A percentile compares a stretch with the other conserved stretches of the same genome.
These are phyloP conservation scores for Coemansia brasiliensis DNA, from an alignment of 192 early-diverging fungal species.

Conservation along the genomic window DNA sequence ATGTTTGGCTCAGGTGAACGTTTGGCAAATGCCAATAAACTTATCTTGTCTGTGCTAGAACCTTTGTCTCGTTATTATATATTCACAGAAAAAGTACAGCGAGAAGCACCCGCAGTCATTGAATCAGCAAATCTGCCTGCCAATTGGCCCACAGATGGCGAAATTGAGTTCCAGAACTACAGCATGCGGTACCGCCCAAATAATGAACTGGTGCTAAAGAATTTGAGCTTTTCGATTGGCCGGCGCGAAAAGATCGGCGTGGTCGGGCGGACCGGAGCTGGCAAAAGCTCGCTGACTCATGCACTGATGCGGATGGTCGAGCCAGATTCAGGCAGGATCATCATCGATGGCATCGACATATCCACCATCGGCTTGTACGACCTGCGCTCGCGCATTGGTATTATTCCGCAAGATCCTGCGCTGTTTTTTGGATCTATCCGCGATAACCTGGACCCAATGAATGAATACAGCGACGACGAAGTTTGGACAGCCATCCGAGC, in stretches of 20 bases:
- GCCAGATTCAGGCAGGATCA: slow-evolving; percentile 51
- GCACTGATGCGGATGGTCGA: slow-evolving; percentile 70
- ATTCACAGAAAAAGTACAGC: not conserved
- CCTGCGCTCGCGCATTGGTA: slow-evolving; percentile 60
- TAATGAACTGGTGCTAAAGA: slow-evolving; percentile 6
- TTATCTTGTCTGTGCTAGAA: not conserved
- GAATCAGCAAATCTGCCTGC: slow-evolving; percentile 51
- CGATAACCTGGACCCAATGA: slow-evolving; percentile 70
- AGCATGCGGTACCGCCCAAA: slow-evolving; percentile 18
- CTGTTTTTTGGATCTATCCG: slow-evolving; percentile 68
- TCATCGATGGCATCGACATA: slow-evolving; percentile 65
- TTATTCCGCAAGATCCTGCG: slow-evolving; percentile 72
- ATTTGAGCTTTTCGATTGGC: slow-evolving; percentile 58
- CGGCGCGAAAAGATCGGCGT: slow-evolving; percentile 73
- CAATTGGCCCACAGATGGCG: slow-evolving; percentile 66
- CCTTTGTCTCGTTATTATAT: not conserved
- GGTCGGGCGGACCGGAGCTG: slow-evolving; percentile 83
- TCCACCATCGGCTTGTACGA: slow-evolving; percentile 57
- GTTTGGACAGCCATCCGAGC: slow-evolving; percentile 66
- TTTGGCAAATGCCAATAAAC: not conserved
- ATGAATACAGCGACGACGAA: slow-evolving; percentile 56
- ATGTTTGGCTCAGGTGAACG: not conserved
- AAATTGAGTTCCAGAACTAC: slow-evolving; percentile 56
- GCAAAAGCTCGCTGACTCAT: slow-evolving; percentile 63
- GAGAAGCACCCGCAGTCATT: slow-evolving; percentile 66